Evolutionary conservation across 2,329 filamentous ascomycete species (phyloP), one percentile per base, ranked within the genome.

Genomic region (Parascedosporium putredinis): DNA sequence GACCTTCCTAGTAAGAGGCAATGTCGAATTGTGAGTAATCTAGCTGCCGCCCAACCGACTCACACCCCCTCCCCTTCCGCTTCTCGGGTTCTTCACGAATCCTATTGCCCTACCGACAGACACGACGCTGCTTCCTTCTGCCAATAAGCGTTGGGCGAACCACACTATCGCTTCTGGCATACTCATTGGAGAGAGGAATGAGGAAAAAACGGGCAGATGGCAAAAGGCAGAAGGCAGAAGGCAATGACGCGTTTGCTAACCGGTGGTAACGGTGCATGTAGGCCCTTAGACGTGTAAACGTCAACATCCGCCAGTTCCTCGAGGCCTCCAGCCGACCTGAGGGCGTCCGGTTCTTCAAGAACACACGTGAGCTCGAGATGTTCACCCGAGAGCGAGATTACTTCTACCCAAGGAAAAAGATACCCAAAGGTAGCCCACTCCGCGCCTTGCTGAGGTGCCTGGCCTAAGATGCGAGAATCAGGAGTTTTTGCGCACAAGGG

Each of bases 301-400:
- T 77, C 51, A 77, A 77, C 51, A 76, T 77, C 33, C 53, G 52
- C 24, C 74, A 78, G 57, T 71, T 78, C 50, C 57, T 78, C 5
- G 54, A 60, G 1, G 66, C 64, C 8, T 49, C 66, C 22, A 50
- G 56, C 5, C 53, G 51, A 10, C 61, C 59, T 1, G 43, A 52
- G 0, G 50, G 45, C 0, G 61, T 70, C 2, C 52, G 14, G 1
- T 59, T 57, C 27, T 75, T 73, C 54, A 5, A 16, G 1, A 68
- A 33, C 50, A 51, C 61, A 18, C 2, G 5, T 0, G 55, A 58
- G 3, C 65, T 78, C 3, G 53, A 61, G 0, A 4, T 46, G 0
- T 72, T 71, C 54, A 73, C 68, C 1, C 33, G 51, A 0, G 36
- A 47, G 0, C 67, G 59, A 1, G 43, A 62, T 9, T 71, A 65